Conservation (phyloP, 192 early-diverging fungal species). For the Backusella tarrabulga region DNA sequence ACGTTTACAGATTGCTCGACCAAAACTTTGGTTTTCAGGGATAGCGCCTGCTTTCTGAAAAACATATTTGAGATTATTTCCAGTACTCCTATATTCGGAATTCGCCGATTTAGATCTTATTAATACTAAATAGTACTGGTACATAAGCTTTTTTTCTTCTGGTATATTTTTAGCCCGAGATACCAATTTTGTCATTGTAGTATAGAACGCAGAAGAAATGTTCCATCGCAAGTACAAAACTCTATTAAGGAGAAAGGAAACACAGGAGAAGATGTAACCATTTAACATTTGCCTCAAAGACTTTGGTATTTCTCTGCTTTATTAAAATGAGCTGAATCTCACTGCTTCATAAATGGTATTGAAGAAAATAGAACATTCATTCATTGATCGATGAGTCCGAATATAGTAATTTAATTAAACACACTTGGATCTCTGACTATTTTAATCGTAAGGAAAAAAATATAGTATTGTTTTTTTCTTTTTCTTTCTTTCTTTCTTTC, state of each 20-base stretch:
- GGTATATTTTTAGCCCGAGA: not conserved
- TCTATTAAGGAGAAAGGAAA: constrained; percentile 6
- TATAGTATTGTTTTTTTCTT: not conserved
- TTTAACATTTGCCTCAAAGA: not conserved
- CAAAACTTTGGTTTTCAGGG: not conserved
- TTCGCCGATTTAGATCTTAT: not conserved
- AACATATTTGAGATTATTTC: not conserved
- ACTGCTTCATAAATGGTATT: not conserved
- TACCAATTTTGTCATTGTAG: not conserved
- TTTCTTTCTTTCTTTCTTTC: not conserved
- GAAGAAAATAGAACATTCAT: constrained; percentile 6
- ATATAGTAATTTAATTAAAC: constrained; percentile 7
- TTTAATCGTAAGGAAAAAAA: not conserved
- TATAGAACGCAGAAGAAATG: not conserved
- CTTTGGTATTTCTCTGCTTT: not conserved
- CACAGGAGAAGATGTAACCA: constrained; percentile 1
- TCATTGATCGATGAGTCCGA: not conserved
- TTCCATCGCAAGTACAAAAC: not conserved
- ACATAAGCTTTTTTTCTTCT: not conserved
- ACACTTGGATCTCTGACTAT: not conserved
- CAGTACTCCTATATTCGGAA: not conserved
- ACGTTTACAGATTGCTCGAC: not conserved
- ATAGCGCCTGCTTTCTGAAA: not conserved
- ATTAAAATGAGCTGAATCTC: not conserved
- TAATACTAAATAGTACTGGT: not conserved